Evolutionary conservation across 768 basidiomycete species (phyloP).

Genomic region (Multifurca ochricompacta): DNA sequence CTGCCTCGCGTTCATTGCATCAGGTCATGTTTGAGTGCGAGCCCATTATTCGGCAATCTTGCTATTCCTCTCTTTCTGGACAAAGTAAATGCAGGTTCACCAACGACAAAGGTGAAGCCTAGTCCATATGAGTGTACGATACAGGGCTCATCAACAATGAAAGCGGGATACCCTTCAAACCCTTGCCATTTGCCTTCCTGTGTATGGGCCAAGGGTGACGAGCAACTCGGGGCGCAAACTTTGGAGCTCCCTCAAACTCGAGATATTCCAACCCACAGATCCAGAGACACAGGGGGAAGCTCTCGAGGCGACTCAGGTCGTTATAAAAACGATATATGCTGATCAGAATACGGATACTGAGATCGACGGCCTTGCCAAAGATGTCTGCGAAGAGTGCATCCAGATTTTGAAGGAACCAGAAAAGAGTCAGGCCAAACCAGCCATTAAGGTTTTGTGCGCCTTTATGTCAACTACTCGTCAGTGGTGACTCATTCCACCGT

Average conservation of each 20-base stretch:
- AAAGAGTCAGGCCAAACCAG: constrained; percentile 85
- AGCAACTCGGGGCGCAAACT: constrained; percentile 61
- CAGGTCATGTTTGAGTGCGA: constrained; percentile 68
- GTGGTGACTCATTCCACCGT: constrained; percentile 26
- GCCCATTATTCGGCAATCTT: constrained; percentile 72
- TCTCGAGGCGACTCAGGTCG: constrained; percentile 56
- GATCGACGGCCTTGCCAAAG: constrained; percentile 52
- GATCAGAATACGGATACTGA: constrained; percentile 32
- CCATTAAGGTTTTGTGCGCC: constrained; percentile 73
- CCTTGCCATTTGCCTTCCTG: constrained; percentile 68
- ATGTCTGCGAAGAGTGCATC: constrained; percentile 76
- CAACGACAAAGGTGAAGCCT: constrained; percentile 64
- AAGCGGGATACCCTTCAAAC: constrained; percentile 84
- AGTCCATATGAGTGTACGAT: neutral
- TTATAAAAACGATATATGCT: constrained; percentile 69
- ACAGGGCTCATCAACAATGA: constrained; percentile 4
- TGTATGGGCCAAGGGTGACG: constrained; percentile 64
- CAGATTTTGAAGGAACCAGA: constrained; percentile 81
- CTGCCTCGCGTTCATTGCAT: neutral
- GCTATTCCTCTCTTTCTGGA: constrained; percentile 88
- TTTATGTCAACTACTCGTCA: constrained; percentile 73
- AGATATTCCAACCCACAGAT: constrained; percentile 95
- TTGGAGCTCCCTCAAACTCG: constrained; percentile 89
- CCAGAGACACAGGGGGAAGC: constrained; percentile 64
- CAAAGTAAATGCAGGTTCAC: constrained; percentile 78